These are phyloP conservation scores for Cutaneotrichosporon mucoides DNA, from an alignment of 1,284 basidiomycete species.

Conservation along the genomic window DNA sequence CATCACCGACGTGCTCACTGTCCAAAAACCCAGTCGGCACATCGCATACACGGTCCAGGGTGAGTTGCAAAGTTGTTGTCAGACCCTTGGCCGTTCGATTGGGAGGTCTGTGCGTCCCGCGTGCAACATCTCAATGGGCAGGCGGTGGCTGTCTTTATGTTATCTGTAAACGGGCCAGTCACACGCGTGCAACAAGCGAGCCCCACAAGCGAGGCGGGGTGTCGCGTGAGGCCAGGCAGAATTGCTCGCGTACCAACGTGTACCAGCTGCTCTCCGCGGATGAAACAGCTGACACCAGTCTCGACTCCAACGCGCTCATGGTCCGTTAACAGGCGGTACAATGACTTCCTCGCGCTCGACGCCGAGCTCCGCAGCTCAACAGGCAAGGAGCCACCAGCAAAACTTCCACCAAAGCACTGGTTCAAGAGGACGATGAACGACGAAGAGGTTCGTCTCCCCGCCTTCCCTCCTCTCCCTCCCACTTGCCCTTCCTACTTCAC, in stretches of 20 bases:
- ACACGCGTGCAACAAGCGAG: no score
- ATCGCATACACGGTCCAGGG: constrained; percentile 48
- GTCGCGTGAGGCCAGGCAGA: no score
- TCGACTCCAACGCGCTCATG: constrained; percentile 62
- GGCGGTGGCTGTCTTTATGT: no score
- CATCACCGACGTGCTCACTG: constrained; percentile 45
- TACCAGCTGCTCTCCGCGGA: no score
- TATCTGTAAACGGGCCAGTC: no score
- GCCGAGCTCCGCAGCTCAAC: constrained; percentile 69
- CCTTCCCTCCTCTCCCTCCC: not conserved
- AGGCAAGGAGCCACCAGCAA: constrained; percentile 65
- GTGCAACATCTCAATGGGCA: not conserved
- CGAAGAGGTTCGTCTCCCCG: constrained; percentile 36
- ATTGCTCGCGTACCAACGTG: no score
- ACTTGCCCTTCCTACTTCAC: not conserved
- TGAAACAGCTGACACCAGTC: constrained; percentile 27
- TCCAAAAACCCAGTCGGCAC: constrained; percentile 41
- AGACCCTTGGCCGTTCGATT: not conserved
- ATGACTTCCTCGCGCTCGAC: constrained; percentile 84
- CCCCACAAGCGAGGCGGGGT: no score
- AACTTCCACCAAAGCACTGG: constrained; percentile 75
- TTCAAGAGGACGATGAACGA: constrained; percentile 48
- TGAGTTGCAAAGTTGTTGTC: constrained; percentile 18
- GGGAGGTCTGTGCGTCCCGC: not conserved
- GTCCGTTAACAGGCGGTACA: constrained; percentile 89